Evolutionary conservation across 352 stramenopile species (phyloP).

Genomic region (Pilasporangium apinafurcum): DNA sequence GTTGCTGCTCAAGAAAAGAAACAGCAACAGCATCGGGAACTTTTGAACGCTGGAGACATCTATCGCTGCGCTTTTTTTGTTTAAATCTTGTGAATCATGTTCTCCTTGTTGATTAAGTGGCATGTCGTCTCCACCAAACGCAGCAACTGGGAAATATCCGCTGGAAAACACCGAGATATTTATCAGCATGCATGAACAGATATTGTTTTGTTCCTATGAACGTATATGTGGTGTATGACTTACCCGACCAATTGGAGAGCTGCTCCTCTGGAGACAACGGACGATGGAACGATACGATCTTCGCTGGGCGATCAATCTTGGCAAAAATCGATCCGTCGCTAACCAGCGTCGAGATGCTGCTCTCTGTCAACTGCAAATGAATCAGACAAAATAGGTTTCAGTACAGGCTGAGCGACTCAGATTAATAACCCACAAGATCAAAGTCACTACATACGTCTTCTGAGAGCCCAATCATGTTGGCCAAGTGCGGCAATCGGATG

Average conservation of each 20-base stretch:
- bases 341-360: conserved; percentile 87
- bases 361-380: conserved; percentile 51
- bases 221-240: conserved; percentile 8
- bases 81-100: conserved; percentile 95
- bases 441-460: conserved; percentile 61
- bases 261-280: conserved; percentile 90
- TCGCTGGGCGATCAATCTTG: conserved; percentile 97
- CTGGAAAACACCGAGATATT: conserved; percentile 15
- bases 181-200: too few relatives aligned
- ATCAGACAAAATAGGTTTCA: not conserved
- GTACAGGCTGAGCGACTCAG: not conserved
- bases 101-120: conserved; percentile 99
- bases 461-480: conserved; percentile 90
- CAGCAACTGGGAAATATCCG: conserved; percentile 95
- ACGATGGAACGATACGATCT: conserved; percentile 93
- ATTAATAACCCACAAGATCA: too few relatives aligned
- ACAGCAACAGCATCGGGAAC: not conserved
- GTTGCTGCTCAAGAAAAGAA: conserved; percentile 4
- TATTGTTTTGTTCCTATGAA: too few relatives aligned
- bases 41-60: conserved; percentile 1
- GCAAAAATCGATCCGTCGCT: conserved; percentile 92
- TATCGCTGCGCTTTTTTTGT: conserved; percentile 1
- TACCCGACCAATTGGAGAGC: conserved; percentile 93
- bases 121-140: conserved; percentile 96
- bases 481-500: conserved; percentile 91